Percentiles rank a stretch among this genome's conserved stretches.
Evolutionary conservation across 2,329 filamentous ascomycete genomes (phyloP).

Genomic region (Biscogniauxia mediterranea): DNA sequence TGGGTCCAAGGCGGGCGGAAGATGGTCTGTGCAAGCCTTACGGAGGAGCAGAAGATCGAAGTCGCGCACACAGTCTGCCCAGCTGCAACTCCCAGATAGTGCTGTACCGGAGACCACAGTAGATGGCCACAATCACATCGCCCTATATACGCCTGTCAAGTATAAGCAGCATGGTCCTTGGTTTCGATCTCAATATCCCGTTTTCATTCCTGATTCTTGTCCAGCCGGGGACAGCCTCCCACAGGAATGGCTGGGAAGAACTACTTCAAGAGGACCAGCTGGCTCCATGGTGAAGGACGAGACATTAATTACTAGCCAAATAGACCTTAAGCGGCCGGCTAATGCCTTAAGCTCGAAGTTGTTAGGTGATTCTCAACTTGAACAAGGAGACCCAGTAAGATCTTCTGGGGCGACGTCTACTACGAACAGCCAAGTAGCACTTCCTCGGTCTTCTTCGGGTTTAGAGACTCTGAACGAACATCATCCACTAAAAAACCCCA

Average conservation of each 20-base stretch:
- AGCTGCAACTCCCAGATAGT: constrained; percentile 16
- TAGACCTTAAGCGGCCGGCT: neutral
- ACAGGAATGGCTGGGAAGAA: constrained; percentile 20
- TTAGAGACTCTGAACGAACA: neutral
- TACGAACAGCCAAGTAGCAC: neutral
- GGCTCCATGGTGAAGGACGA: neutral
- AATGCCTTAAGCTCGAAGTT: neutral
- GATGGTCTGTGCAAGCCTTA: constrained; percentile 23
- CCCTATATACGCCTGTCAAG: constrained; percentile 14
- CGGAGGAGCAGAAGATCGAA: constrained; percentile 20
- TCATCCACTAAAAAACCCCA: neutral
- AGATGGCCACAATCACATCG: constrained; percentile 17
- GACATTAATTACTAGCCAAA: neutral
- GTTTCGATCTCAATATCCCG: constrained; percentile 23
- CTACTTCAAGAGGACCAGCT: constrained; percentile 15
- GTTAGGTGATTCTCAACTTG: neutral
- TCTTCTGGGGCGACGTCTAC: neutral
- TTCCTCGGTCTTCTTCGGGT: neutral
- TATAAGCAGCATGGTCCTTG: constrained; percentile 12
- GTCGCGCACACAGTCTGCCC: constrained; percentile 3
- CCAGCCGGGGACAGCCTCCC: neutral
- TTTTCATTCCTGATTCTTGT: constrained; percentile 13
- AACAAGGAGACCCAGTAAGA: neutral
- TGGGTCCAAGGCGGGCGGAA: constrained; percentile 6
- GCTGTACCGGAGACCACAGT: constrained; percentile 17